Base-by-base conservation (phyloP, 2,329 filamentous ascomycete species). In the Aphanoascus verrucosus region DNA sequence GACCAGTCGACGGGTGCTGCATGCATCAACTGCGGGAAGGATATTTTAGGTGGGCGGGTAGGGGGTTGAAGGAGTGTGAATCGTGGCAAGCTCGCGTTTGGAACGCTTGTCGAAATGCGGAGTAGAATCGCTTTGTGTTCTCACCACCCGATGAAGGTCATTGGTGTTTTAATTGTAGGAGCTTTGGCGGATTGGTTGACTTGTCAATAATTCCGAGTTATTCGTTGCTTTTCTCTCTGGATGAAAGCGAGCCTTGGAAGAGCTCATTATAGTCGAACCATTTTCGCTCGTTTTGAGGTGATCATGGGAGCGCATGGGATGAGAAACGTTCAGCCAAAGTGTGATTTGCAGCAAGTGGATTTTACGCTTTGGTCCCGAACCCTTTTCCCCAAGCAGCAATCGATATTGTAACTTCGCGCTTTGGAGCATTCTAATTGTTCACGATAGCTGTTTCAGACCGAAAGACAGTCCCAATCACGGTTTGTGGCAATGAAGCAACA, bases 51-150 rank as follows among this genome's bases (percentile, higher is more conserved):
- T 28, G 23, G 23, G 23, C 23, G 15, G 38, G 15, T 19, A 44
- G 35, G 14, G 23, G 7, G 17, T 44, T 20, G 38, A 35, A 12
- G 23, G 31, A n/a, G n/a, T n/a, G 40, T 52, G 38, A 52, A 37
- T 52, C 49, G 49, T 52, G 49, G 49, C 49, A 52, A 28, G 48
- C 48, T 49, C 46, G 35, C 34, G 46, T 49, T 40, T 19, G 46
- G 37, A 40, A 49, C 46, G 46, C 46, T 40, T 49, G 46, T 49
- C 45, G 12, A 28, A n/a, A 35, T 23, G 31, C 12, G 15, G 23
- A 31, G 11, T 49, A 9, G 34, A 38, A 31, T 11, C 37, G 14
- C 20, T 44, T 45, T 44, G 49, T 41, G 44, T 35, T 44, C 44
- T 17, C 49, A 40, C n/a, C 17, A 44, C 44, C 20, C 20, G 42